Evolutionary conservation across 2,329 filamentous ascomycete species (phyloP).

Genomic region (Ophiostoma fasciatum): DNA sequence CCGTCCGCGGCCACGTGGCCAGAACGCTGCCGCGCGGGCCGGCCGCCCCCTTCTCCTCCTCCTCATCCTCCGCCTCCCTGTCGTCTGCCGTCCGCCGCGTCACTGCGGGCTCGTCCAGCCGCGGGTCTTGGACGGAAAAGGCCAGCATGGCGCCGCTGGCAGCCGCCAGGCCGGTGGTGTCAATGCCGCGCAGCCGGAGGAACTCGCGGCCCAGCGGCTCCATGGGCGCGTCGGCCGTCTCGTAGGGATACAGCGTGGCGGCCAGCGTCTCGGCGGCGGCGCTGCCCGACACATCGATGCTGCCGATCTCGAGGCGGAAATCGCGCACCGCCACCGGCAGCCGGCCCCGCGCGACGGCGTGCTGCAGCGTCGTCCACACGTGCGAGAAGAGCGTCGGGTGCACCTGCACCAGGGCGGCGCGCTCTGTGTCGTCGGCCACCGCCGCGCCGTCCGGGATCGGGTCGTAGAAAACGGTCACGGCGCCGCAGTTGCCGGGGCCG

Average conservation of each 20-base stretch:
- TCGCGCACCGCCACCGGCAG: constrained; percentile 52
- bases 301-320: constrained; percentile 51
- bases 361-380: constrained; percentile 48
- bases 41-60: constrained; percentile 42
- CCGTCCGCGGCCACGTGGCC: constrained; percentile 11
- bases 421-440: neutral
- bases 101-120: constrained; percentile 64
- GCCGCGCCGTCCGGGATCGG: neutral
- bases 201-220: constrained; percentile 28
- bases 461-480: constrained; percentile 8
- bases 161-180: constrained; percentile 55
- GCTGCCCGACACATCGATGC: constrained; percentile 46
- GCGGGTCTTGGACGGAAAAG: constrained; percentile 65
- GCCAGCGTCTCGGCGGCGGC: constrained; percentile 66
- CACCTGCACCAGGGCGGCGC: constrained; percentile 21
- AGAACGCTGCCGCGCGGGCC: constrained; percentile 52
- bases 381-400: constrained; percentile 71
- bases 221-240: constrained; percentile 15
- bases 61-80: constrained; percentile 17
- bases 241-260: constrained; percentile 45
- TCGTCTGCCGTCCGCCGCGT: constrained; percentile 25
- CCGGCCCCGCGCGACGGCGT: constrained; percentile 39
- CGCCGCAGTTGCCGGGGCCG: constrained; percentile 11
- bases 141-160: constrained; percentile 55
- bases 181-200: constrained; percentile 37